Evolutionary conservation across 768 basidiomycete genomes (phyloP).

Genomic region (Arthromyces matolae): DNA sequence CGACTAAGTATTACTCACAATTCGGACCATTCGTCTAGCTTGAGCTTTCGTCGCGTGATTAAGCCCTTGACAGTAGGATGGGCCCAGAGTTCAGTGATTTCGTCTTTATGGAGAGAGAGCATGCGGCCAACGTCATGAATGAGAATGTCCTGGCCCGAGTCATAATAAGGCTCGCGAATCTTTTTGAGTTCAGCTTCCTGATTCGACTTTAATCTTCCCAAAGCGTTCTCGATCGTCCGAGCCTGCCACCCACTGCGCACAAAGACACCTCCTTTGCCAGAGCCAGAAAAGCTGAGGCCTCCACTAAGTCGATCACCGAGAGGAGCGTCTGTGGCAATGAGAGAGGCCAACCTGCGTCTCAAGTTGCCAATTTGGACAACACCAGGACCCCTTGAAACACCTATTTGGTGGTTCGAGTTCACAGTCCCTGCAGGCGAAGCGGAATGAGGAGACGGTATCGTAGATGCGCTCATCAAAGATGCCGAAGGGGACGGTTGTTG

Average conservation of each 20-base stretch:
- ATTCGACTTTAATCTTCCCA: constrained; percentile 34
- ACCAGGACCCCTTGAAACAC: constrained; percentile 25
- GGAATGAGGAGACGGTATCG: constrained; percentile 15
- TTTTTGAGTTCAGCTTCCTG: constrained; percentile 32
- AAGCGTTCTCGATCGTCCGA: constrained; percentile 54
- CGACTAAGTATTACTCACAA: constrained; percentile 67
- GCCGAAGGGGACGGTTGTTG: constrained; percentile 39
- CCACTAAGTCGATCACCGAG: constrained; percentile 74
- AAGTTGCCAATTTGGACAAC: constrained; percentile 49
- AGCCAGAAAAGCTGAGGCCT: constrained; percentile 67
- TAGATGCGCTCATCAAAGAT: constrained; percentile 29
- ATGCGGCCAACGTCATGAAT: constrained; percentile 60
- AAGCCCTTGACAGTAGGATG: constrained; percentile 68
- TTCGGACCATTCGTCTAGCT: constrained; percentile 85
- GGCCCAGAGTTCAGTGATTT: constrained; percentile 70
- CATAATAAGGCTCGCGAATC: constrained; percentile 26
- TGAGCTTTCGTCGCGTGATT: constrained; percentile 63
- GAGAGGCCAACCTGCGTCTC: constrained; percentile 54
- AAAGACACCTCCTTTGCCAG: constrained; percentile 72
- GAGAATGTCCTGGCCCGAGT: constrained; percentile 46
- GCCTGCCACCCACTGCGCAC: constrained; percentile 83
- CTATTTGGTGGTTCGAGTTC: constrained; percentile 24
- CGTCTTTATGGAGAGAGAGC: constrained; percentile 54
- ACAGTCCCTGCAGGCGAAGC: constrained; percentile 23
- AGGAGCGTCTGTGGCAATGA: constrained; percentile 57